These are phyloP conservation scores for Dipteronia dyeriana DNA, from an alignment of 345 rosid genomes.

Conservation along the genomic window DNA sequence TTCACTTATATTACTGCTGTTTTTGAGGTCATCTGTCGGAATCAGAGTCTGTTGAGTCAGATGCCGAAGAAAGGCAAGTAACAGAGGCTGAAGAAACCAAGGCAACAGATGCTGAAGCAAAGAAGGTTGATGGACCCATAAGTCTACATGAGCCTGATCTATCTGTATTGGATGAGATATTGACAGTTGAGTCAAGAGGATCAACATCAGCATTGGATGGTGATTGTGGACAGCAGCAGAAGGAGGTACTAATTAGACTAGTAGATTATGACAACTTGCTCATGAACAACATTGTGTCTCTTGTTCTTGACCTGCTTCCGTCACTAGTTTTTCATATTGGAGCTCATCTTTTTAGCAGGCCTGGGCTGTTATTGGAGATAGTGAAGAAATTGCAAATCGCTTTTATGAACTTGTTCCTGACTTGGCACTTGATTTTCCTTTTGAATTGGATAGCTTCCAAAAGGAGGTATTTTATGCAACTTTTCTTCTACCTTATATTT, in stretches of 20 bases:
- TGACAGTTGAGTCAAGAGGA: slow-evolving; percentile 55
- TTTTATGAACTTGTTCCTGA: slow-evolving; percentile 89
- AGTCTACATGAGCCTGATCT: slow-evolving; percentile 37
- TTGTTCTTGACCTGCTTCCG: neutral
- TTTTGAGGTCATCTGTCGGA: slow-evolving; percentile 45
- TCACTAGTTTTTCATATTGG: slow-evolving; percentile 10
- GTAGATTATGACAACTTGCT: neutral
- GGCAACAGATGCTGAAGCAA: slow-evolving; percentile 36
- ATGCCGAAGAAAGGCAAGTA: slow-evolving; percentile 34
- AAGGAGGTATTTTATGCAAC: slow-evolving; percentile 61
- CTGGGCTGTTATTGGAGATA: slow-evolving; percentile 70
- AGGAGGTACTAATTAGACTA: slow-evolving; percentile 47
- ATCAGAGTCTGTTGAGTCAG: slow-evolving; percentile 47
- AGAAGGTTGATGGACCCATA: slow-evolving; percentile 29
- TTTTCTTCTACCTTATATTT: neutral
- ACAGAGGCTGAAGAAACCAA: neutral
- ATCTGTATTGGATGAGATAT: slow-evolving; percentile 77
- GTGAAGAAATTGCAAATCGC: slow-evolving; percentile 70
- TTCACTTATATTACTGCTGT: slow-evolving; percentile 6
- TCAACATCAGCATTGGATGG: slow-evolving; percentile 37
- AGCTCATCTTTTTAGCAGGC: slow-evolving; percentile 47
- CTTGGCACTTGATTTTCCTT: slow-evolving; percentile 88
- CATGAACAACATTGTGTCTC: slow-evolving; percentile 6
- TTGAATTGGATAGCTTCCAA: slow-evolving; percentile 87
- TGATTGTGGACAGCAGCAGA: slow-evolving; percentile 41